Evolutionary conservation across 306 rosid genomes (phyloP).

Genomic region (Rubus idaeus): DNA sequence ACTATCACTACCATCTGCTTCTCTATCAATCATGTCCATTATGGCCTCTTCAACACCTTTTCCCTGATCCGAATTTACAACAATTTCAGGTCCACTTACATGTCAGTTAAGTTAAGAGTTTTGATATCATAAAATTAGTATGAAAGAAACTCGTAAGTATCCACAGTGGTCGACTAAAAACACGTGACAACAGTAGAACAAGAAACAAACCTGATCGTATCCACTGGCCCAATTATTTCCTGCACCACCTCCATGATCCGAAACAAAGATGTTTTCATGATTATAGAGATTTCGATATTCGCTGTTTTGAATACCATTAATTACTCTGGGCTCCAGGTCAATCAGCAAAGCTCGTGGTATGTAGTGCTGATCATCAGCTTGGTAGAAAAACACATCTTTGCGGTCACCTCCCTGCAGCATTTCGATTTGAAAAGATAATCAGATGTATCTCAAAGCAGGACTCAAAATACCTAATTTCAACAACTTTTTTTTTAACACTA

Average conservation of each 20-base stretch:
- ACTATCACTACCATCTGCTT: conserved; percentile 99
- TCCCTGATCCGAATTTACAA: conserved; percentile 60
- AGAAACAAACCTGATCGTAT: conserved; percentile 75
- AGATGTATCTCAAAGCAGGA: no score
- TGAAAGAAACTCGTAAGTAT: conserved; percentile 8
- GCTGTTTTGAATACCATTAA: conserved; percentile 90
- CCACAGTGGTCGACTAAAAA: neutral
- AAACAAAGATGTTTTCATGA: conserved; percentile 86
- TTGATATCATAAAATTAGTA: neutral
- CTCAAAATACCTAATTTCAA: conserved; percentile 6
- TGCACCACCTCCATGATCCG: conserved; percentile 98
- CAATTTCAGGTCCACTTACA: neutral
- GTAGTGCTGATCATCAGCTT: conserved; percentile 99
- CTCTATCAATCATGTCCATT: conserved; percentile 99
- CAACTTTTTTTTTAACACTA: no score
- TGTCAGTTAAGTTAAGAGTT: neutral
- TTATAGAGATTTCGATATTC: conserved; percentile 93
- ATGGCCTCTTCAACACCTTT: conserved; percentile 97
- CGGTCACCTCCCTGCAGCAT: conserved; percentile 91
- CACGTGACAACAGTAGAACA: conserved; percentile 8
- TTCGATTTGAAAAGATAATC: conserved; percentile 14
- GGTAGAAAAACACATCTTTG: conserved; percentile 94
- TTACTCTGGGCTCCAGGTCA: conserved; percentile 96
- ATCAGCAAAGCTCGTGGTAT: conserved; percentile 89
- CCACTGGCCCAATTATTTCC: conserved; percentile 99